phyloP scores from a whole-genome alignment of 371 early-diverging fungal species.

The Haplosporangium sp. region DNA sequence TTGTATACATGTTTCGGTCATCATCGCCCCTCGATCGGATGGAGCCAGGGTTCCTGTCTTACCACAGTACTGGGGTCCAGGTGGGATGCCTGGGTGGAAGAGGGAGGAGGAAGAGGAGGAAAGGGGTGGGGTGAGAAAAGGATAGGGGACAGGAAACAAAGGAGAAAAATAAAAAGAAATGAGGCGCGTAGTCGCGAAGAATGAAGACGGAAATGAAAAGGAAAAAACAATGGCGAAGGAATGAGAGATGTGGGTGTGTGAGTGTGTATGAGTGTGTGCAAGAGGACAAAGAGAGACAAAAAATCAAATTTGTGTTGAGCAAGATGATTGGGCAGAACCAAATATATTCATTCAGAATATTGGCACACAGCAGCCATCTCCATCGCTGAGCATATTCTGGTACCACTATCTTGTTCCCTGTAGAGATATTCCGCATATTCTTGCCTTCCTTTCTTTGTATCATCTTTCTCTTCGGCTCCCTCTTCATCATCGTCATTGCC shows the following conservation, averaged over 20 bases:
- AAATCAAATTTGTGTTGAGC: too few species aligned
- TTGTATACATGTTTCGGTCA: too few species aligned
- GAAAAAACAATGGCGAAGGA: background rate
- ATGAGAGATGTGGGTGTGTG: too few species aligned
- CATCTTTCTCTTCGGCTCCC: slow-evolving; percentile 1
- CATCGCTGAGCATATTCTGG: too few species aligned
- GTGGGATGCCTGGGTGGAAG: slow-evolving; percentile 6
- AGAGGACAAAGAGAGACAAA: too few species aligned
- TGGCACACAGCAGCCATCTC: too few species aligned
- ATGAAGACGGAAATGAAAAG: too few species aligned
- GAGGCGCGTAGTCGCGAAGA: background rate
- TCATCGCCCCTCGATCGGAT: slow-evolving; percentile 1
- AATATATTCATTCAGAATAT: too few species aligned
- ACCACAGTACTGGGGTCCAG: slow-evolving; percentile 3
- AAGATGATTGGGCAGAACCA: too few species aligned
- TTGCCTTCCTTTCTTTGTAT: background rate
- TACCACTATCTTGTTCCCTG: too few species aligned
- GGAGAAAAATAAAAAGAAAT: background rate
- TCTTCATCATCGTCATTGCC: background rate
- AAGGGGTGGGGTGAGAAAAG: background rate
- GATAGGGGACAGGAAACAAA: background rate
- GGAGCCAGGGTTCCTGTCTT: background rate
- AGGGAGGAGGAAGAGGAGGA: background rate
- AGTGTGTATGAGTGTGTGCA: too few species aligned
- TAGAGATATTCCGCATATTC: too few species aligned